These are phyloP conservation scores for Benincasa hispida DNA, from an alignment of 306 rosid genomes.

Conservation along the genomic window DNA sequence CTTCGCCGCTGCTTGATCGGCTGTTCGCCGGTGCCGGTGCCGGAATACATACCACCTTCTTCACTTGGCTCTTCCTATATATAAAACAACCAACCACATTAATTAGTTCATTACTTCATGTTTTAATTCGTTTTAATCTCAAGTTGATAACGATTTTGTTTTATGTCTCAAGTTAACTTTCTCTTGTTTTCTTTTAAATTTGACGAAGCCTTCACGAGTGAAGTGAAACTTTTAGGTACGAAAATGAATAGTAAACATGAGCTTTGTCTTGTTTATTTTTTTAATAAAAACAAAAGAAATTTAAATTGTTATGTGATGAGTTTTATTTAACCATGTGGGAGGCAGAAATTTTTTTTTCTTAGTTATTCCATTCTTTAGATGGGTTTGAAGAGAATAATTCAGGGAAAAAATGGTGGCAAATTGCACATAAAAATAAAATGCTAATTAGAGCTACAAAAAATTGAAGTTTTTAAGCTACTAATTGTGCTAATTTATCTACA, in stretches of 20 bases:
- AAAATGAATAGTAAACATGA: no score
- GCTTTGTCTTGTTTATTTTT: no score
- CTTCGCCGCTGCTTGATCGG: constrained; percentile 74
- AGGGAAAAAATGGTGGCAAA: neutral
- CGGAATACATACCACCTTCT: constrained; percentile 86
- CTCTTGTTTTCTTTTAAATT: neutral
- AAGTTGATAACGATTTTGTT: neutral
- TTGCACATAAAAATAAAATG: no score
- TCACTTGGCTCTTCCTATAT: constrained; percentile 78
- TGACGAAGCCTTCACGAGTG: no score
- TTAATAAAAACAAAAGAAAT: no score
- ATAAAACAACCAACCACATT: neutral
- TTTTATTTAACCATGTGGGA: neutral
- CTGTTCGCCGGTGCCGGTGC: constrained; percentile 86
- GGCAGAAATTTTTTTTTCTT: neutral
- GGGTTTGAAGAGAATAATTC: neutral
- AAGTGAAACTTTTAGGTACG: no score
- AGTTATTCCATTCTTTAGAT: neutral
- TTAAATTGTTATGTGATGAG: neutral
- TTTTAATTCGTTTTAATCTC: neutral
- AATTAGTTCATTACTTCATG: neutral
- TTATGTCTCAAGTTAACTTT: neutral
- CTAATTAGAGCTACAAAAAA: neutral
- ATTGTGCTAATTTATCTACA: neutral
- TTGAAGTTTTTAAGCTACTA: neutral